Percentiles rank a stretch among this genome's conserved stretches.
phyloP scores from a whole-genome alignment of 768 basidiomycete species.

The Serendipita vermifera region DNA sequence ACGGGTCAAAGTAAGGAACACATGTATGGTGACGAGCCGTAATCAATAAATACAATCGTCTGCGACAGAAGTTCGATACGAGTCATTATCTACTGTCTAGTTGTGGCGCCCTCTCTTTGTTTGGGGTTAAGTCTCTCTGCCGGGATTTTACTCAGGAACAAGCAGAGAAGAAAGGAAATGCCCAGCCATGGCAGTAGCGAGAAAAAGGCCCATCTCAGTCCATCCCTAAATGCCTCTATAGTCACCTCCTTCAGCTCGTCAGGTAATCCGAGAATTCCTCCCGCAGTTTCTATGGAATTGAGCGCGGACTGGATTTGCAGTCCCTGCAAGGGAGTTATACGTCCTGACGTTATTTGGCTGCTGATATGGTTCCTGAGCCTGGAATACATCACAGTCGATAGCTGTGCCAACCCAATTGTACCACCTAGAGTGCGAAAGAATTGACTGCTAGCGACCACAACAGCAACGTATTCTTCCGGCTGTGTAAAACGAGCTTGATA shows the following conservation, averaged over 20 bases:
- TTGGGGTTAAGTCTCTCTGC: constrained; percentile 19
- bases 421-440: constrained; percentile 42
- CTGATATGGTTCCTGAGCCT: constrained; percentile 29
- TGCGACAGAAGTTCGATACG: too few species aligned
- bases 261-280: constrained; percentile 30
- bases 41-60: too few species aligned
- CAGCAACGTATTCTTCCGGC: constrained; percentile 29
- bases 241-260: constrained; percentile 25
- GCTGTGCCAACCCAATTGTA: constrained; percentile 41
- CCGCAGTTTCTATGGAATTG: constrained; percentile 22
- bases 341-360: constrained; percentile 19
- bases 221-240: constrained; percentile 31
- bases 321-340: constrained; percentile 23
- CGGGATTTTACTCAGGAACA: constrained; percentile 30
- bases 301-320: constrained; percentile 19
- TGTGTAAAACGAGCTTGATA: constrained; percentile 36
- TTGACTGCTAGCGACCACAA: constrained; percentile 31
- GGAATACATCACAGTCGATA: constrained; percentile 34
- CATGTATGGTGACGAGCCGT: too few species aligned
- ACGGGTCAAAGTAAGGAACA: too few species aligned
- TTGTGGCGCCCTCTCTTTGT: too few species aligned
- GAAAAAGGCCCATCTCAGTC: constrained; percentile 33
- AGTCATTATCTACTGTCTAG: too few species aligned
- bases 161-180: constrained; percentile 24
- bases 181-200: constrained; percentile 38